Evolutionary conservation across 2,329 filamentous ascomycete species (phyloP).

Genomic region (Colletotrichum brevisporum): DNA sequence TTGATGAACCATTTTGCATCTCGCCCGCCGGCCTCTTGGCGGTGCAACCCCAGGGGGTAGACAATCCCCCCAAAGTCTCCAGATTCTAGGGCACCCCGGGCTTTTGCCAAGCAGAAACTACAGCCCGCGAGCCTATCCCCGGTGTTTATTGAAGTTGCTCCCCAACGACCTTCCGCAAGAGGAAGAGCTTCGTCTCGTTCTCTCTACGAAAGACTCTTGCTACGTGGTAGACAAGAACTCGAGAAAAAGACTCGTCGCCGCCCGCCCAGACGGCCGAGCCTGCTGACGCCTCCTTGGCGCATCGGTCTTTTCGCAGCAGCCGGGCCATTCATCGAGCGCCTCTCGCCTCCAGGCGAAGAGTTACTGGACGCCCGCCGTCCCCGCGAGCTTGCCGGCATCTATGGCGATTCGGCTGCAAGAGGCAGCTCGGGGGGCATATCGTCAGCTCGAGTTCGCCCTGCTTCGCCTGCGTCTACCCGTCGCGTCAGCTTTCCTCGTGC

Average conservation of each 20-base stretch:
- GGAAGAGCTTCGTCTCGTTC: constrained; percentile 7
- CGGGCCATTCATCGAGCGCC: constrained; percentile 9
- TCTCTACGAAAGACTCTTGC: not conserved
- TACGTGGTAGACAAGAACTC: not conserved
- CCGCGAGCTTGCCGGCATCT: constrained; percentile 28
- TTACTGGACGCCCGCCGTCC: constrained; percentile 6
- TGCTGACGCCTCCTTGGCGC: constrained; percentile 38
- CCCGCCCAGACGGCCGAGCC: constrained; percentile 27
- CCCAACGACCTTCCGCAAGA: constrained; percentile 31
- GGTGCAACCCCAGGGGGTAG: constrained; percentile 1
- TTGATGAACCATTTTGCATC: constrained; percentile 15
- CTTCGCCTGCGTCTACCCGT: too few relatives aligned
- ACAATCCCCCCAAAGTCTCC: constrained; percentile 7
- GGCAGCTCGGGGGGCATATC: constrained; percentile 9
- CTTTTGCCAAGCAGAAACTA: constrained; percentile 8
- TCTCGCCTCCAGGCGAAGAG: not conserved
- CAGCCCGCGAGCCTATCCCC: not conserved
- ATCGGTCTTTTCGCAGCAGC: constrained; percentile 1
- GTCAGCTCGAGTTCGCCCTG: not conserved
- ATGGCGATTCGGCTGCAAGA: constrained; percentile 24
- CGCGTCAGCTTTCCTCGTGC: not conserved
- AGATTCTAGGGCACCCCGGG: not conserved
- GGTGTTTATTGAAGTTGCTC: not conserved
- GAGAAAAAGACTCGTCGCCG: constrained; percentile 1
- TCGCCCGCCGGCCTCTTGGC: constrained; percentile 21